Conservation (phyloP, 768 basidiomycete species). For the Boletus rubescentipes region DNA sequence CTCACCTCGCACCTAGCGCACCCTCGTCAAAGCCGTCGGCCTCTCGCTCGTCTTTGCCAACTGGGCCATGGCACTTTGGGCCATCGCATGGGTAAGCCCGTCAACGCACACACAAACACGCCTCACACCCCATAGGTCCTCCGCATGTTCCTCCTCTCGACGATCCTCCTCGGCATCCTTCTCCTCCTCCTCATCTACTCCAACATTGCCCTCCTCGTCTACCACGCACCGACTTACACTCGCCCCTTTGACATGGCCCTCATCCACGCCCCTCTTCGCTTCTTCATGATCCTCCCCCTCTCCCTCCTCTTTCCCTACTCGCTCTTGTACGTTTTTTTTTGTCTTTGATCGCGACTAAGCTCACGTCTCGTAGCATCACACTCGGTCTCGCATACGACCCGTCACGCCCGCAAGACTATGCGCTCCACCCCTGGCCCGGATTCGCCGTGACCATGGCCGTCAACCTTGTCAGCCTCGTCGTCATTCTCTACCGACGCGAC, state of each 20-base stretch:
- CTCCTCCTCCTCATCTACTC: conserved; percentile 73
- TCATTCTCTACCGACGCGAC: conserved; percentile 58
- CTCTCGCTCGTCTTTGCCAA: conserved; percentile 74
- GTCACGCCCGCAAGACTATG: conserved; percentile 52
- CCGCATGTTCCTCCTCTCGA: conserved; percentile 73
- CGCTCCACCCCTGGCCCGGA: conserved; percentile 67
- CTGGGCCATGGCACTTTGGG: conserved; percentile 79
- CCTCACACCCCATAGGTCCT: conserved; percentile 48
- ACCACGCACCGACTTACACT: conserved; percentile 57
- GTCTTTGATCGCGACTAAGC: no score
- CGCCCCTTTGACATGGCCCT: conserved; percentile 77
- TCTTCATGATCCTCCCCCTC: conserved; percentile 57
- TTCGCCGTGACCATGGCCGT: conserved; percentile 66
- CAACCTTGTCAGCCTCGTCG: conserved; percentile 57
- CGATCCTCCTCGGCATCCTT: conserved; percentile 70
- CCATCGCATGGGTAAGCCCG: conserved; percentile 62
- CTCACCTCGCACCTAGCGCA: conserved; percentile 42
- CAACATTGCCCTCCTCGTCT: conserved; percentile 73
- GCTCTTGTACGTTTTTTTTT: conserved; percentile 43
- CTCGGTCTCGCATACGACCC: conserved; percentile 60
- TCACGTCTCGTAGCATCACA: conserved; percentile 47
- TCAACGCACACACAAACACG: rapidly evolving
- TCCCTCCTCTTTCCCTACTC: conserved; percentile 50
- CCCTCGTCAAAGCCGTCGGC: conserved; percentile 79
- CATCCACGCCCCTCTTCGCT: conserved; percentile 84